Base-by-base conservation (phyloP, 352 stramenopile species). In the Globisporangium polare region DNA sequence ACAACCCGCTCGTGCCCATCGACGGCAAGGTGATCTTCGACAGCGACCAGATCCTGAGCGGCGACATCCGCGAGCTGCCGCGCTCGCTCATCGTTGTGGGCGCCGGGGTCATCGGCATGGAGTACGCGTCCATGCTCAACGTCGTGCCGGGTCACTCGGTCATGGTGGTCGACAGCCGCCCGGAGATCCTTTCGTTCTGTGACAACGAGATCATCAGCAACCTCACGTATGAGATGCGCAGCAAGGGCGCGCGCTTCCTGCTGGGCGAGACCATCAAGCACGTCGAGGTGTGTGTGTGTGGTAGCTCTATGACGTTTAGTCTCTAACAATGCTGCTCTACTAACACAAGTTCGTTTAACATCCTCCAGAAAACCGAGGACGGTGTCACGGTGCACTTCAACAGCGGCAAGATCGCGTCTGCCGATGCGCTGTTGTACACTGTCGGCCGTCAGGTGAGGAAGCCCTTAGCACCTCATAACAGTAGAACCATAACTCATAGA, bases 41-140 rank as follows among this genome's bases (percentile, higher is more conserved):
- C 65, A 90, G 79, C 53, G 85, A 94, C 65, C 81, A 92, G 71
- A 92, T 94, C 55, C 61, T 94, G 17, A 82, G 73, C 51, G 75
- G 77, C 26, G 63, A 82, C 63, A 91, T 90, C 63, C 71, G 77
- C 45, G 69, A 86, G 35, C 61, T 92, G 41, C 85, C 85, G 22
- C 80, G 80, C 58, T 90, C 79, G 58, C 78, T 91, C 47, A 91
- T 94, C 46, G 85, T 94, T 24, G 69, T 92, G 12, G 88, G 88
- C 29, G 88, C 88, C 3, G 88, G 88, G 8, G 88, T 96, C 49
- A 94, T 96, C 39, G 88, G 89, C 63, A 97, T 97, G 75, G 89
- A 97, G 68, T 97, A 97, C 72, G 89, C 89, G 18, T 92, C 81
- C 47, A 97, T 97, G 87, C 71, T 97, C 27, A 96, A 93, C 62